These are phyloP conservation scores for Hypomyces perniciosus DNA, from an alignment of 2,329 filamentous ascomycete species.

Conservation along the genomic window DNA sequence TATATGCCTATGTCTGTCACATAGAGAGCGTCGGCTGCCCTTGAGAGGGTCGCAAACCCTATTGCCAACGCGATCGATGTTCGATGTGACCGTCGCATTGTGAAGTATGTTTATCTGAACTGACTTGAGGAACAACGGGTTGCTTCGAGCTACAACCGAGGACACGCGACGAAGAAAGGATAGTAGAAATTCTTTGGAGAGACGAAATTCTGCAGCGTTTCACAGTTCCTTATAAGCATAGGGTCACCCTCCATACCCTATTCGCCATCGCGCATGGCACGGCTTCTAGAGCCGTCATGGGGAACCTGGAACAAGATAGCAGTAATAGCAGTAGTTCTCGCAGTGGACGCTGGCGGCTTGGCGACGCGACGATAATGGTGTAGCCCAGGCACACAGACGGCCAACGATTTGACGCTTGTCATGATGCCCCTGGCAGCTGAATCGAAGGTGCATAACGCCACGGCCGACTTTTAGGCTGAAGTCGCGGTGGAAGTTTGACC, in stretches of 20 bases:
- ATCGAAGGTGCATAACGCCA: slow-evolving; percentile 4
- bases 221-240: neutral
- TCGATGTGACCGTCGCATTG: slow-evolving; percentile 6
- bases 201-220: neutral
- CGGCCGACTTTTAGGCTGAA: slow-evolving; percentile 1
- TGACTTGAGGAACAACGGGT: neutral
- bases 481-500: neutral
- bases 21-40: slow-evolving; percentile 30
- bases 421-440: slow-evolving; percentile 12
- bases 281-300: slow-evolving; percentile 4
- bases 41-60: neutral
- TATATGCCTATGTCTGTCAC: slow-evolving; percentile 40
- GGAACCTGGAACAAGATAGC: slow-evolving; percentile 5
- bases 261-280: neutral
- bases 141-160: neutral
- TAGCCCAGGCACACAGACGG: neutral
- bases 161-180: too few species aligned
- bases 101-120: neutral
- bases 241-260: neutral
- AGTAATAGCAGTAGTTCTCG: neutral
- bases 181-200: too few species aligned
- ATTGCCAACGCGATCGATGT: slow-evolving; percentile 1
- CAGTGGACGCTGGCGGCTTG: slow-evolving; percentile 1
- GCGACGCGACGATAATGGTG: slow-evolving; percentile 1
- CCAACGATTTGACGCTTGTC: slow-evolving; percentile 8